Base-by-base conservation (phyloP, 148 eudicot species). In the Spergularia bocconei region DNA sequence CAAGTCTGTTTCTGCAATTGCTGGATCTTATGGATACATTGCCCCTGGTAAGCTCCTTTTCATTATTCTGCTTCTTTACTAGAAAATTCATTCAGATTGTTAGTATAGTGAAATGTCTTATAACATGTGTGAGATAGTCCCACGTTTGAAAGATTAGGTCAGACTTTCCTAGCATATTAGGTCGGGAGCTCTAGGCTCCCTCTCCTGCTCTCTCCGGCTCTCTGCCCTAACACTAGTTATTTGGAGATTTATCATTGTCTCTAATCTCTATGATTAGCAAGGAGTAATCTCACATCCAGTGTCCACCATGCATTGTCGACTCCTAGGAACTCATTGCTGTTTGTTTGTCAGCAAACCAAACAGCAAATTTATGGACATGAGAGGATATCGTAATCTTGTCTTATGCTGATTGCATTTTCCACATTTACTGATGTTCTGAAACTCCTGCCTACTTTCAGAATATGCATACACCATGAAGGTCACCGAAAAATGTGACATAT, bases 1-100 rank as follows among this genome's bases (percentile, higher is more conserved):
- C 6, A 88, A 86, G 84, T 91, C 98, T 55, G 89, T 90, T 88
- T 90, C 98, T 63, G 91, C 90, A 41, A 87, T 93, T 76, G 98
- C 98, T 74, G 98, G 98, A 69, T 93, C 98, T 15, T 93, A 90
- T 70, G 98, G 98, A 82, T 93, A 93, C 85, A 93, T 93, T 78
- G 97, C 98, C 62, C 98, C 98, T 63, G 97, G 98, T 93, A 85
- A 79, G 75, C 44, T 63, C 29, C 25, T 58, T 65, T 13, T 44
- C 54, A 14, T 63, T 21, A 55, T 21, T 21, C 23, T 69, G 44
- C 25, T 52, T 67, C 11, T 56, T 5, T 67, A 44, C 4, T 9
- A 6, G 0, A 6, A 9, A 44, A 44, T 44, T 44, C 0, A 44
- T 44, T 44, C 36, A 29, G 36, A 29, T 29, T 29, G 36, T 29